phyloP scores from a whole-genome alignment of 352 stramenopile species.

The Pythium brachiatum region DNA sequence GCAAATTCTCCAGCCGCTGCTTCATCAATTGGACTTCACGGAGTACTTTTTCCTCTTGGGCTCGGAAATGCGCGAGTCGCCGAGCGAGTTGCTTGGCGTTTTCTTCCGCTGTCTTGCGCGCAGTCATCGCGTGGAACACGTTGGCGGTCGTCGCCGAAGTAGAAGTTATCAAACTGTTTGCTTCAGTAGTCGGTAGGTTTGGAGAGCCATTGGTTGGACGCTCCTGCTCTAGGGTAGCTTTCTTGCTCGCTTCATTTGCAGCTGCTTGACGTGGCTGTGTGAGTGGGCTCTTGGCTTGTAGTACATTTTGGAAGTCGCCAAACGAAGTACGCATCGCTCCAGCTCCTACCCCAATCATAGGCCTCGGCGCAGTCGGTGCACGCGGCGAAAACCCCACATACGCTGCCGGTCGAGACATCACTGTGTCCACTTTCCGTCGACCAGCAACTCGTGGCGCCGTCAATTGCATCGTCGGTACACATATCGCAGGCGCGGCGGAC shows the following conservation, averaged over 20 bases:
- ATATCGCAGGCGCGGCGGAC: slow-evolving; percentile 15
- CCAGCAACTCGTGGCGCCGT: background rate
- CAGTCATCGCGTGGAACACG: slow-evolving; percentile 44
- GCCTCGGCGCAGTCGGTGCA: background rate
- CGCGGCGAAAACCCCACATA: slow-evolving; percentile 22
- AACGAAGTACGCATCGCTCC: background rate
- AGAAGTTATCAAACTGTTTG: background rate
- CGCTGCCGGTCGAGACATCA: background rate
- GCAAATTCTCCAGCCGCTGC: slow-evolving; percentile 33
- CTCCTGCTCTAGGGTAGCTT: background rate
- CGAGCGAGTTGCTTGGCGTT: slow-evolving; percentile 43
- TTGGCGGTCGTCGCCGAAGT: slow-evolving; percentile 7
- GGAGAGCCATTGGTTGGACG: background rate
- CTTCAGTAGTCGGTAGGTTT: background rate
- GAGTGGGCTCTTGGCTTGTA: slow-evolving; percentile 1
- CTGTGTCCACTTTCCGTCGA: background rate
- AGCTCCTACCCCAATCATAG: background rate
- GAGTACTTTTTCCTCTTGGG: slow-evolving; percentile 53
- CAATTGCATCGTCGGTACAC: slow-evolving; percentile 3
- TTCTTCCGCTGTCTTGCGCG: slow-evolving; percentile 56
- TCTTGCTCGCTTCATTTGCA: background rate
- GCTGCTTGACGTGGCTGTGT: background rate
- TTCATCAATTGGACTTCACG: slow-evolving; percentile 51
- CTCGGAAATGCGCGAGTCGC: slow-evolving; percentile 50
- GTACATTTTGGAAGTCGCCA: slow-evolving; percentile 12